phyloP scores from a whole-genome alignment of 163 green algal species.

The Scenedesmus sp. region DNA sequence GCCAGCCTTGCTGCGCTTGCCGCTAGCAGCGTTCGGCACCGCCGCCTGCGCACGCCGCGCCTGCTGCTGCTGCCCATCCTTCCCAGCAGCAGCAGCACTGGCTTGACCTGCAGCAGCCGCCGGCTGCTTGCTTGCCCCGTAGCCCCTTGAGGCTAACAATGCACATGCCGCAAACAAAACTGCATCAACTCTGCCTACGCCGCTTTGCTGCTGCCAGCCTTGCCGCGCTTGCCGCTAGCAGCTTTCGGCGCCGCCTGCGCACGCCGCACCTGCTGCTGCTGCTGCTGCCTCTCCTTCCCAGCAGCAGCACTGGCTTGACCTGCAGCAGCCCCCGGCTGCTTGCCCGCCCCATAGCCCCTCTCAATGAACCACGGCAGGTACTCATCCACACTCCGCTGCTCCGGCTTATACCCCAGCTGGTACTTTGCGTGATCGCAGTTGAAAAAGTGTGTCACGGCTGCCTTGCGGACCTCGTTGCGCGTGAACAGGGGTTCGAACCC shows the following conservation, averaged over 20 bases:
- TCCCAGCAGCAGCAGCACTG: too few relatives aligned
- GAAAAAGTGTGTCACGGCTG: slow-evolving; percentile 15
- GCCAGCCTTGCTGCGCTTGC: neutral
- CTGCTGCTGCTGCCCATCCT: too few relatives aligned
- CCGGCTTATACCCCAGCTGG: slow-evolving; percentile 13
- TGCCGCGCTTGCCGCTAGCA: neutral
- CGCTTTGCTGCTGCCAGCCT: neutral
- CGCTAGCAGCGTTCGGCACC: neutral
- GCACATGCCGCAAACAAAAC: too few relatives aligned
- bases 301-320: neutral
- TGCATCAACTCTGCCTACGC: neutral
- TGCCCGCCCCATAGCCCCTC: neutral
- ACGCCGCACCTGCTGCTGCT: neutral
- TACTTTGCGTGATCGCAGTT: neutral
- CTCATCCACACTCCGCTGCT: neutral
- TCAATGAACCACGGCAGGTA: slow-evolving; percentile 21
- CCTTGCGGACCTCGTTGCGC: slow-evolving; percentile 14
- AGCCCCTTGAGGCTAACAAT: too few relatives aligned
- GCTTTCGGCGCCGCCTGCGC: neutral
- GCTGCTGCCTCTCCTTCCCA: neutral
- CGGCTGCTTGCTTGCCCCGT: too few relatives aligned
- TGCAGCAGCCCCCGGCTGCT: neutral
- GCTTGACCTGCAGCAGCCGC: too few relatives aligned
- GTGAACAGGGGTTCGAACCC: neutral
- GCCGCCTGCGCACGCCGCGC: too few relatives aligned